A percentile compares a stretch with the other conserved stretches of the same genome.
These are phyloP conservation scores for Tremella yokohamensis DNA, from an alignment of 768 basidiomycete species.

Conservation along the genomic window DNA sequence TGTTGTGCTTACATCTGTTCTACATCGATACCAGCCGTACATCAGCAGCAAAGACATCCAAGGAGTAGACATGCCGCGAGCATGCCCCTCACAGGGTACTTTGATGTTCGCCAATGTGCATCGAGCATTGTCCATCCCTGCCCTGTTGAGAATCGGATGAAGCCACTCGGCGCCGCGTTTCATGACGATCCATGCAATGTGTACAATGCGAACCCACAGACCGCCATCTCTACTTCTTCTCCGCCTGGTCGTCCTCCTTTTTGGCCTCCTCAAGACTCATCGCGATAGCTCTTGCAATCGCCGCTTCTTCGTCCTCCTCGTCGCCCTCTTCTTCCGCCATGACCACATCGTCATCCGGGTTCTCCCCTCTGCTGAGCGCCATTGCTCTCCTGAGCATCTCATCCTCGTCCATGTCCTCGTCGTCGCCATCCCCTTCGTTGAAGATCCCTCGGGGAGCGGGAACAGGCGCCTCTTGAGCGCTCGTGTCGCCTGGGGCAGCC, in stretches of 20 bases:
- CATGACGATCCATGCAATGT: slow-evolving; percentile 1
- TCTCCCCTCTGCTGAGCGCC: slow-evolving; percentile 63
- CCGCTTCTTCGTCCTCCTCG: slow-evolving; percentile 71
- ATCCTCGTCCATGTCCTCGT: slow-evolving; percentile 23
- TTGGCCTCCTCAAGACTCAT: slow-evolving; percentile 67
- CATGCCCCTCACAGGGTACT: no score
- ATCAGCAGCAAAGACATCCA: no score
- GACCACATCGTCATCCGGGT: slow-evolving; percentile 55
- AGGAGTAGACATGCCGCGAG: no score
- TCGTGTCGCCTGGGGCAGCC: slow-evolving; percentile 16
- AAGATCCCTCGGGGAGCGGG: slow-evolving; percentile 8
- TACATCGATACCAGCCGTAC: no score
- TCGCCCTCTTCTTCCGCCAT: slow-evolving; percentile 53
- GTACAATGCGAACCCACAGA: slow-evolving; percentile 4
- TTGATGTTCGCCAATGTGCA: no score
- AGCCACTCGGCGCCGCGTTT: no score
- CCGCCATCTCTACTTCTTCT: slow-evolving; percentile 25
- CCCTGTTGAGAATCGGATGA: no score
- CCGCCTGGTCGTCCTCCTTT: slow-evolving; percentile 33
- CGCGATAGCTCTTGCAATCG: slow-evolving; percentile 82
- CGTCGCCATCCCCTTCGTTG: not conserved
- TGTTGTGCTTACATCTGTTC: no score
- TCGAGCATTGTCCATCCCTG: no score
- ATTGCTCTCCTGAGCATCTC: slow-evolving; percentile 59
- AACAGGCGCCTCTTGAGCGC: slow-evolving; percentile 11